phyloP scores from a whole-genome alignment of 2,329 filamentous ascomycete genomes.

The Fusarium penzigii region DNA sequence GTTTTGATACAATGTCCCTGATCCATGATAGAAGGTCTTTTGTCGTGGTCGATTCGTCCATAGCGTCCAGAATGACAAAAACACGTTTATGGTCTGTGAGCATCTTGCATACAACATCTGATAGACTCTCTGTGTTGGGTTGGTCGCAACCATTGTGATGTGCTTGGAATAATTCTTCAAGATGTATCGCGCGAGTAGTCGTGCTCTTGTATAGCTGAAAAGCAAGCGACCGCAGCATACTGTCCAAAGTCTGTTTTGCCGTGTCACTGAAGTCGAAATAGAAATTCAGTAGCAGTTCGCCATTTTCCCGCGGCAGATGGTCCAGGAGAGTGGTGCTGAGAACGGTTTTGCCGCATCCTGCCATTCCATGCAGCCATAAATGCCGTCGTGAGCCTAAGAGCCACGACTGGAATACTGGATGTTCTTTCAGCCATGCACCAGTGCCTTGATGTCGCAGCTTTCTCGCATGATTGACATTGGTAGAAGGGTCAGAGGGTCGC shows the following conservation, averaged over 20 bases:
- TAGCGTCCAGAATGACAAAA: conserved; percentile 22
- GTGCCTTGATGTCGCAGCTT: conserved; percentile 7
- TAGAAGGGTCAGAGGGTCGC: conserved; percentile 6
- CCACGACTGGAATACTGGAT: conserved; percentile 14
- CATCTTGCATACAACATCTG: conserved; percentile 13
- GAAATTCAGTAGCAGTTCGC: conserved; percentile 4
- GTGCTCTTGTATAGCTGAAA: not conserved
- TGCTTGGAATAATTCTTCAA: not conserved
- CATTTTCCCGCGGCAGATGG: not conserved
- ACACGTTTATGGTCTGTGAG: conserved; percentile 11
- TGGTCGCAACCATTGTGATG: not conserved
- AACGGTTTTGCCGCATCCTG: conserved; percentile 23
- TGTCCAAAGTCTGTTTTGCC: conserved; percentile 16
- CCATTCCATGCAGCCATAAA: conserved; percentile 19
- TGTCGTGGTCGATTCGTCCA: conserved; percentile 25
- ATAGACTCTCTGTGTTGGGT: not conserved
- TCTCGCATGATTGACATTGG: conserved; percentile 9
- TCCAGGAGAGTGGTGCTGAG: conserved; percentile 17
- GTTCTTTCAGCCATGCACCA: conserved; percentile 15
- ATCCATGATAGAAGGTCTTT: conserved; percentile 22
- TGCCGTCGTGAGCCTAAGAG: conserved; percentile 9
- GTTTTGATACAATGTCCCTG: not conserved
- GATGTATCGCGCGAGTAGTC: not conserved
- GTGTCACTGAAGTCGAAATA: conserved; percentile 27
- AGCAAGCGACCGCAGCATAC: conserved; percentile 14